A percentile compares a stretch with the other conserved stretches of the same genome.
Evolutionary conservation across 2,329 filamentous ascomycete genomes (phyloP).

Genomic region (Colletotrichum sp.): DNA sequence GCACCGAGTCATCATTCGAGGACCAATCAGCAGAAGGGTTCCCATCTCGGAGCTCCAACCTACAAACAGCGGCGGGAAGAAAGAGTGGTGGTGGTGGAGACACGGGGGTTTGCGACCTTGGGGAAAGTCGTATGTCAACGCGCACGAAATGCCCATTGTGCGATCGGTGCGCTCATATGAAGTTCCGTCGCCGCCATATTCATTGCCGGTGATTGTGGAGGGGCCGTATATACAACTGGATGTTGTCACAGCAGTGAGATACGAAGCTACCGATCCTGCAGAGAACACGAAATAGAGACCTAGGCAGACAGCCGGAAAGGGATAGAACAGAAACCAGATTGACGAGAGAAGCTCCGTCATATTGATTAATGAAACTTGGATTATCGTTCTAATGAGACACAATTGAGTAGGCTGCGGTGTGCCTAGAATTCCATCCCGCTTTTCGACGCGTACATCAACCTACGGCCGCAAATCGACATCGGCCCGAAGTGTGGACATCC

Average conservation of each 20-base stretch:
- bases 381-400: background rate
- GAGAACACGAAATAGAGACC: background rate
- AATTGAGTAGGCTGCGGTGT: background rate
- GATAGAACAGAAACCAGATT: background rate
- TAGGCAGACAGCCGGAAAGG: background rate
- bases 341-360: background rate
- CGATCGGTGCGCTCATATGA: background rate
- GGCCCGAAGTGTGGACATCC: background rate
- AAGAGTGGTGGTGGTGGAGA: constrained; percentile 19
- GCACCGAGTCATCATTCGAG: constrained; percentile 6
- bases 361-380: background rate
- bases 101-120: background rate
- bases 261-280: constrained; percentile 30
- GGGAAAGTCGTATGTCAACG: constrained; percentile 2
- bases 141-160: background rate
- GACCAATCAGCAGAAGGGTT: background rate
- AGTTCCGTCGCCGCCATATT: background rate
- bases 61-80: background rate
- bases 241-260: constrained; percentile 45
- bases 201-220: background rate
- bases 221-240: constrained; percentile 43
- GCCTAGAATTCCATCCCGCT: background rate
- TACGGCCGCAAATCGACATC: background rate
- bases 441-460: background rate
- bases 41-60: background rate